Evolutionary conservation across 441 rosid species (phyloP), one percentile per base, ranked within the genome.

Genomic region (Viola pubescens): DNA sequence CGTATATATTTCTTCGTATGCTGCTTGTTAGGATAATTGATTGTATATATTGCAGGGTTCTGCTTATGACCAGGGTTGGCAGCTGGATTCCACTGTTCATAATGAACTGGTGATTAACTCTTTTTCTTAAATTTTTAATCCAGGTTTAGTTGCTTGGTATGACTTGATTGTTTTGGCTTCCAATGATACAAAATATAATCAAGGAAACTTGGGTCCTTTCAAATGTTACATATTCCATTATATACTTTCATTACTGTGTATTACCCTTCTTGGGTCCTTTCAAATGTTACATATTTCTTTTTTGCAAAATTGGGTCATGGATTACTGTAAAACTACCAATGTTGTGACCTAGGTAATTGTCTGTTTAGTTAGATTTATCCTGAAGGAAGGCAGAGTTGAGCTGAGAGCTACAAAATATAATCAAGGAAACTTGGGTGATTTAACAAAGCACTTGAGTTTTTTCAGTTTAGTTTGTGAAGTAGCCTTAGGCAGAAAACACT

Each of bases 61-160:
- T 74, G 70, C 88, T 44, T 87, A 79, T 70, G 96, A 91, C 64
- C 94, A 81, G 72, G 82, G 77, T 65, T 91, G 97, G 98, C 89
- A 81, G 72, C 62, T 77, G 46, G 90, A 89, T 66, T 80, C 89
- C 10, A 73, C 80, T 55, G 67, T 68, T 69, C 84, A 74, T 72
- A 72, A 61, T 70, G 97, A 88, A 58, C 96, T 83, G 99, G 99
- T 89, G 42, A 68, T 19, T 68, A 48, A 48, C 62, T 63, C 70
- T n/a, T 60, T 54, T 53, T 57, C 6, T 55, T 65, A 11, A 26
- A 26, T 26, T 26, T 26, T 26, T 26, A 26, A 26, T 26, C 34
- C 34, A 26, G 34, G 34, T 26, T 2, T 26, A 26, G 34, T 26
- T 26, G 34, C 34, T 26, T 26, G 34, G 34, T 26, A 26, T 26